Conservation (phyloP, 306 rosid species). For the Dalbergia cochinchinensis region DNA sequence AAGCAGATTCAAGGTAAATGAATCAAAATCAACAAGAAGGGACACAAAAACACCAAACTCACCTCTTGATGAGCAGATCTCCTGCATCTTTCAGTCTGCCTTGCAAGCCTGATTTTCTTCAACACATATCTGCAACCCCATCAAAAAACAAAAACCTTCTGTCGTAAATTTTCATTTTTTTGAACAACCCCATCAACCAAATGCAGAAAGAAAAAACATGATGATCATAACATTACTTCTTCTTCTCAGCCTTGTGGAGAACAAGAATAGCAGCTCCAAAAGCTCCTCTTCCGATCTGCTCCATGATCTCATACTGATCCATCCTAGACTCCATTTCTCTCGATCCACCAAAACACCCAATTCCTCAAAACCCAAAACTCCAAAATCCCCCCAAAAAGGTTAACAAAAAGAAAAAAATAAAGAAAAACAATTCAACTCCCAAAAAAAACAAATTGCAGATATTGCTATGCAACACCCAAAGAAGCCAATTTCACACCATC, state of each 20-base stretch:
- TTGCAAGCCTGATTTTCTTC: constrained; percentile 98
- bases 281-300: constrained; percentile 99
- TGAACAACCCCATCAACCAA: constrained; percentile 39
- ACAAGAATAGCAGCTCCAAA: constrained; percentile 99
- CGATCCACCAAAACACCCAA: constrained; percentile 39
- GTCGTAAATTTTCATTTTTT: constrained; percentile 32
- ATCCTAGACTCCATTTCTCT: constrained; percentile 83
- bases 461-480: neutral
- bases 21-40: constrained; percentile 41
- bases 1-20: constrained; percentile 12
- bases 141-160: constrained; percentile 43
- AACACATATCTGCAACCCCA: constrained; percentile 81
- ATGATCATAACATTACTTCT: constrained; percentile 74
- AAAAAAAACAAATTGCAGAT: constrained; percentile 17
- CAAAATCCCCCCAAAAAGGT: neutral
- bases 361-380: constrained; percentile 15
- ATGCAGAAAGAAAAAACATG: constrained; percentile 3
- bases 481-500: constrained; percentile 49
- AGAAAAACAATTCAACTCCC: neutral
- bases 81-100: constrained; percentile 98
- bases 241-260: constrained; percentile 88
- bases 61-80: constrained; percentile 99
- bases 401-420: neutral
- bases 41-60: constrained; percentile 20
- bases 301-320: constrained; percentile 99